phyloP scores from a whole-genome alignment of 768 basidiomycete species.

The Podaxis sp. region DNA sequence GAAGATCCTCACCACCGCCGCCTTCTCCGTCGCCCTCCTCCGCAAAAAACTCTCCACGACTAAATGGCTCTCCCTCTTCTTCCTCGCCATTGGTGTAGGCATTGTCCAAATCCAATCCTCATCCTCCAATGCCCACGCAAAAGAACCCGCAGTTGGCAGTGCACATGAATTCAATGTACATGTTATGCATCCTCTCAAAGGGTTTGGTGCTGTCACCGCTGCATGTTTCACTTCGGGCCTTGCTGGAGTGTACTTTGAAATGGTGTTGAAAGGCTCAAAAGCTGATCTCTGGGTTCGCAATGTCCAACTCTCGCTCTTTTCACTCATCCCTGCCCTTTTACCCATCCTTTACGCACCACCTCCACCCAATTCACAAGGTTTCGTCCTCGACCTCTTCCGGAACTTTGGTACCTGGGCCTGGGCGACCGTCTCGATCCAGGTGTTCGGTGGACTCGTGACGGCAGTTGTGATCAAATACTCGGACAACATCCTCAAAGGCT shows the following conservation, averaged over 20 bases:
- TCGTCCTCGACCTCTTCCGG: slow-evolving; percentile 64
- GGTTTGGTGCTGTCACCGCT: slow-evolving; percentile 84
- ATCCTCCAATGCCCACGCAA: slow-evolving; percentile 23
- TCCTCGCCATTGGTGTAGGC: slow-evolving; percentile 89
- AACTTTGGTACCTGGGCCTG: slow-evolving; percentile 96
- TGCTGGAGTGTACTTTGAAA: slow-evolving; percentile 97
- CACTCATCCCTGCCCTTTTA: slow-evolving; percentile 82
- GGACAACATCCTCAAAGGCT: slow-evolving; percentile 96
- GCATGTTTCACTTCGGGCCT: slow-evolving; percentile 96
- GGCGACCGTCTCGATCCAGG: slow-evolving; percentile 88
- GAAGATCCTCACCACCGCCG: slow-evolving; percentile 97
- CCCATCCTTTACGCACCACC: slow-evolving; percentile 65
- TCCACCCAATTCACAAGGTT: slow-evolving; percentile 39
- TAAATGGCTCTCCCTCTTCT: slow-evolving; percentile 88
- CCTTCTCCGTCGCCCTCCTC: slow-evolving; percentile 83
- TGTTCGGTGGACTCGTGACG: slow-evolving; percentile 90
- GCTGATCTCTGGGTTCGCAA: slow-evolving; percentile 96
- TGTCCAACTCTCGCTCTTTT: slow-evolving; percentile 93
- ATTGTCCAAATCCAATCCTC: slow-evolving; percentile 91
- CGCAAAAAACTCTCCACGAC: slow-evolving; percentile 66
- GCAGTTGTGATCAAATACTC: slow-evolving; percentile 97
- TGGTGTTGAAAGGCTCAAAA: slow-evolving; percentile 89
- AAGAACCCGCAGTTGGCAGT: slow-evolving; percentile 50
- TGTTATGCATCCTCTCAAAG: slow-evolving; percentile 80
- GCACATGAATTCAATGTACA: slow-evolving; percentile 70